phyloP scores from a whole-genome alignment of 2,329 filamentous ascomycete species.

The Nigrograna mackinnonii region DNA sequence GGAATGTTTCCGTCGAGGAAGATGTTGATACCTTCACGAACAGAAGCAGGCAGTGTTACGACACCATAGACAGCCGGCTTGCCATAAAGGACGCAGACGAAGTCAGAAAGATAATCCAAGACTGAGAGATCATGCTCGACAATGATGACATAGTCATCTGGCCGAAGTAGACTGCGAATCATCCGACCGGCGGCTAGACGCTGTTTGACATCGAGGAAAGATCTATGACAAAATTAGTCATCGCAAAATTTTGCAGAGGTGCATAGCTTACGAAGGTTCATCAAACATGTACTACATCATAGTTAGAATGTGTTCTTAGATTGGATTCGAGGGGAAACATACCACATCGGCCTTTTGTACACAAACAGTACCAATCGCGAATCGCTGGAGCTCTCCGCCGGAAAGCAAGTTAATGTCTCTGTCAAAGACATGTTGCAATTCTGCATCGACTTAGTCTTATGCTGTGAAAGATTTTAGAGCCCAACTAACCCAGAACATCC shows the following conservation, averaged over 20 bases:
- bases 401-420: constrained; percentile 90
- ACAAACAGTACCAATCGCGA: constrained; percentile 93
- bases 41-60: constrained; percentile 91
- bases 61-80: constrained; percentile 96
- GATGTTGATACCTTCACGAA: constrained; percentile 98
- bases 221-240: constrained; percentile 43
- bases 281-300: constrained; percentile 97
- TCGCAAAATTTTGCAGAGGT: background rate
- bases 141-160: constrained; percentile 95
- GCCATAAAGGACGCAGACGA: constrained; percentile 96
- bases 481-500: constrained; percentile 66
- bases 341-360: constrained; percentile 83
- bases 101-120: constrained; percentile 97
- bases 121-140: constrained; percentile 99
- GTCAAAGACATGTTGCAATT: constrained; percentile 86
- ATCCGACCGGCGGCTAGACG: constrained; percentile 89
- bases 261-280: constrained; percentile 71
- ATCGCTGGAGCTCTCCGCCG: constrained; percentile 97
- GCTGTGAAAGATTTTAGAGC: background rate
- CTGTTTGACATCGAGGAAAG: constrained; percentile 99
- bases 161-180: constrained; percentile 85
- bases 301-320: no score
- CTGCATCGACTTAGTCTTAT: constrained; percentile 44
- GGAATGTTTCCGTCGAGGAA: constrained; percentile 98
- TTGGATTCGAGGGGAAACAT: constrained; percentile 1